Evolutionary conservation across 306 rosid species (phyloP).

Genomic region (Macrotyloma uniflorum): DNA sequence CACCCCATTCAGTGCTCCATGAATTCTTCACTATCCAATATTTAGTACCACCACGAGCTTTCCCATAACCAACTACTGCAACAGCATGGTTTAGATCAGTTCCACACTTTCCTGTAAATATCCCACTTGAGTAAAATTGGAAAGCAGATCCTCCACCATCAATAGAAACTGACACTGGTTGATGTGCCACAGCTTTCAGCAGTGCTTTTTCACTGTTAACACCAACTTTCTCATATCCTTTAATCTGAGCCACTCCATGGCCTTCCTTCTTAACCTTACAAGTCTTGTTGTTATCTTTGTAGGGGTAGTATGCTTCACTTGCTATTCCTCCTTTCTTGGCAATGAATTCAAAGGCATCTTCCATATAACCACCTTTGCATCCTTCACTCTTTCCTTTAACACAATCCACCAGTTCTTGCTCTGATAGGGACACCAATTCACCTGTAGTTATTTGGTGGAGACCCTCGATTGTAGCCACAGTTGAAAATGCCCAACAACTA

Average conservation of each 20-base stretch:
- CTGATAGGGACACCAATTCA: background rate
- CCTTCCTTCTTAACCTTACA: background rate
- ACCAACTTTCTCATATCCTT: background rate
- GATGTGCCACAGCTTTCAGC: background rate
- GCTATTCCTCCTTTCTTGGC: background rate
- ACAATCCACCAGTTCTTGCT: constrained; percentile 16
- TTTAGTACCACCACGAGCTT: background rate
- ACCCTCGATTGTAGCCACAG: background rate
- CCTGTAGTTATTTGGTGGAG: constrained; percentile 8
- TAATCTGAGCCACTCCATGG: background rate
- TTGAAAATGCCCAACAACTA: constrained; percentile 5
- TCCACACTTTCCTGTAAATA: background rate
- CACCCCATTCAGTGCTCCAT: background rate
- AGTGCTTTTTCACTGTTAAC: background rate
- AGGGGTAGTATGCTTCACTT: constrained; percentile 14
- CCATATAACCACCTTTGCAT: background rate
- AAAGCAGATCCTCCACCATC: constrained; percentile 6
- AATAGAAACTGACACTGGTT: constrained; percentile 25
- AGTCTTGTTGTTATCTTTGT: background rate
- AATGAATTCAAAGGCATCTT: constrained; percentile 16
- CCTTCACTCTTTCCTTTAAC: too few species aligned
- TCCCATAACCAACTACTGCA: background rate
- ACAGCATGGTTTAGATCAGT: background rate
- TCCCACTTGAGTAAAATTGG: constrained; percentile 19
- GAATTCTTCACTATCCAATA: background rate